Percentiles rank a stretch among this genome's conserved stretches.
Evolutionary conservation across 306 rosid genomes (phyloP).

Genomic region (Pachyrhizus erosus): DNA sequence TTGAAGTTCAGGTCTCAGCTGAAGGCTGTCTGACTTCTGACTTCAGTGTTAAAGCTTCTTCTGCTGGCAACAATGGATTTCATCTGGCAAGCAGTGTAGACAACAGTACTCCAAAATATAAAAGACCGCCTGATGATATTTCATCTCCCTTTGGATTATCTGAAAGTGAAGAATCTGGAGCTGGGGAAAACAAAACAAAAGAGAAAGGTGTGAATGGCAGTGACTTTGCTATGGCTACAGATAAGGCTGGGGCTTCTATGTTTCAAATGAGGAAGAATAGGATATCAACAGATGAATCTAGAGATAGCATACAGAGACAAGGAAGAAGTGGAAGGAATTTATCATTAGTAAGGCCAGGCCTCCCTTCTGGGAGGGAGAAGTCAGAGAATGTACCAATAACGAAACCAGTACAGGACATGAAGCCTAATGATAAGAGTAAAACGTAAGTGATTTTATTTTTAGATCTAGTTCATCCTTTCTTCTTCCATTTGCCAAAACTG

Average conservation of each 20-base stretch:
- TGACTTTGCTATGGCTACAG: constrained; percentile 52
- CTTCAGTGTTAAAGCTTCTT: constrained; percentile 62
- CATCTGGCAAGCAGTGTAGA: constrained; percentile 57
- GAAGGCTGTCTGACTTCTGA: constrained; percentile 75
- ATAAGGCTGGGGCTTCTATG: constrained; percentile 59
- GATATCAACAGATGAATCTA: constrained; percentile 61
- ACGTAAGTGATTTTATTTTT: constrained; percentile 53
- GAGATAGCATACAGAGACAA: constrained; percentile 68
- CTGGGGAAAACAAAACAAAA: constrained; percentile 69
- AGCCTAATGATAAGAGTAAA: constrained; percentile 68
- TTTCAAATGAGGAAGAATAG: constrained; percentile 69
- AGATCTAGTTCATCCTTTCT: constrained; percentile 22
- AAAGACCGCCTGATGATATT: constrained; percentile 60
- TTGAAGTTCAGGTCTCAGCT: constrained; percentile 69
- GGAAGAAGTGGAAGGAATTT: constrained; percentile 84
- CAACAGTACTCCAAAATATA: constrained; percentile 55
- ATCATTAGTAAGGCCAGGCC: constrained; percentile 57
- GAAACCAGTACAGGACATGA: constrained; percentile 64
- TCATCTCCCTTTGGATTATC: constrained; percentile 78
- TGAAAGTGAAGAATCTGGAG: constrained; percentile 86
- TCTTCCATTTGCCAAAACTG: constrained; percentile 12
- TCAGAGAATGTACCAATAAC: constrained; percentile 52
- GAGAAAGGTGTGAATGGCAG: constrained; percentile 57
- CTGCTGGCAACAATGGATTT: constrained; percentile 62
- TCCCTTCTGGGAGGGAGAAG: constrained; percentile 68